Evolutionary conservation across 345 rosid genomes (phyloP).

Genomic region (Mangifera indica): DNA sequence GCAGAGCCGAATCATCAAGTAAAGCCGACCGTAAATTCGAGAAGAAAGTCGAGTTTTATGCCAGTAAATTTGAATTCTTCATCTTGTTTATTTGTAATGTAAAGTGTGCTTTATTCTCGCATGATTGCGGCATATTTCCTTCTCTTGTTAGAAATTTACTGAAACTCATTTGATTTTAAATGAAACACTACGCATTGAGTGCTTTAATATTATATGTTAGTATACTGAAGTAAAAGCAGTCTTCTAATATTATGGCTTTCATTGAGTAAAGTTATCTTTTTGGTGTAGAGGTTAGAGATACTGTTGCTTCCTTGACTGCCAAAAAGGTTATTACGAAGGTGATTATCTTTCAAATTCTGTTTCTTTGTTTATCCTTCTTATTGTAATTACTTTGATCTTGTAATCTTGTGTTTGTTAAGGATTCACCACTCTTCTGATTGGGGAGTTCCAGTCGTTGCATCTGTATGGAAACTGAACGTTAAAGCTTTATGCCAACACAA

Average conservation of each 20-base stretch:
- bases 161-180: not conserved
- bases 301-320: slow-evolving; percentile 50
- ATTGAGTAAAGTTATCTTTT: not conserved
- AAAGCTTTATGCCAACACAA: too few relatives aligned
- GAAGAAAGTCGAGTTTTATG: slow-evolving; percentile 56
- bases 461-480: too few relatives aligned
- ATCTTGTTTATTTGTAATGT: not conserved
- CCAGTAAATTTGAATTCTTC: slow-evolving; percentile 39
- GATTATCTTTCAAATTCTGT: slow-evolving; percentile 16
- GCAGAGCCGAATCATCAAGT: slow-evolving; percentile 10
- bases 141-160: not conserved
- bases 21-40: slow-evolving; percentile 57
- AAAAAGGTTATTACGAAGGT: slow-evolving; percentile 58
- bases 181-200: not conserved
- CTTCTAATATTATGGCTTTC: not conserved
- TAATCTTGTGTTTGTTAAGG: too few relatives aligned
- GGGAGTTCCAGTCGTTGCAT: too few relatives aligned
- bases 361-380: not conserved
- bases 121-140: not conserved
- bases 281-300: slow-evolving; percentile 62
- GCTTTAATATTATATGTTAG: not conserved
- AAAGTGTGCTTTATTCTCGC: not conserved
- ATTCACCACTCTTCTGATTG: too few relatives aligned
- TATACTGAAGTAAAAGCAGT: not conserved
- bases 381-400: not conserved